These are phyloP conservation scores for Hymenoscyphus fraxineus DNA, from an alignment of 2,329 filamentous ascomycete genomes.

Conservation along the genomic window DNA sequence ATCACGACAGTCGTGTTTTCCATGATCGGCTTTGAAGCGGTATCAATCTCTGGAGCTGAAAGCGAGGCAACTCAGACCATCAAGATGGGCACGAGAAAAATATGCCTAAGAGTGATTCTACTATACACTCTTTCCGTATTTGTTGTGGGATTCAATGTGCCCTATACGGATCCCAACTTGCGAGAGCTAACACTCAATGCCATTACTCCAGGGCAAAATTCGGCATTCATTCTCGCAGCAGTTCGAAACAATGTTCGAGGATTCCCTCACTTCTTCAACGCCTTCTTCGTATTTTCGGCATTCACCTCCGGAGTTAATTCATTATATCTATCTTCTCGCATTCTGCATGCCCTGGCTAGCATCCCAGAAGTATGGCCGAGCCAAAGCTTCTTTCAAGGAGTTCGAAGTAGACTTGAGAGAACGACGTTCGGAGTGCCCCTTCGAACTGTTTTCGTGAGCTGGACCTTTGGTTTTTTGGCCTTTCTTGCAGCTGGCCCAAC, in stretches of 20 bases:
- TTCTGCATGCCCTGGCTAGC: conserved; percentile 42
- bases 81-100: conserved; percentile 43
- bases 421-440: conserved; percentile 39
- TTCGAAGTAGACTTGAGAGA: conserved; percentile 35
- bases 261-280: conserved; percentile 42
- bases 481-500: conserved; percentile 36
- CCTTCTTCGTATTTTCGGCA: conserved; percentile 43
- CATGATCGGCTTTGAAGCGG: conserved; percentile 42
- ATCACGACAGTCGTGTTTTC: conserved; percentile 42
- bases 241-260: conserved; percentile 38
- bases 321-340: conserved; percentile 41
- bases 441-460: conserved; percentile 37
- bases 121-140: conserved; percentile 42
- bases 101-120: conserved; percentile 41
- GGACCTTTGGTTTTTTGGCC: conserved; percentile 38
- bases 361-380: conserved; percentile 40
- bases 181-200: conserved; percentile 14
- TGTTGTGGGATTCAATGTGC: conserved; percentile 41
- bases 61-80: conserved; percentile 42
- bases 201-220: conserved; percentile 33
- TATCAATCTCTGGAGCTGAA: conserved; percentile 43
- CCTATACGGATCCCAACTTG: conserved; percentile 36
- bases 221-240: conserved; percentile 40
- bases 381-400: conserved; percentile 32
- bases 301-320: conserved; percentile 41